Conservation (phyloP, 257 asterid genomes). For the Plantago elongata region DNA sequence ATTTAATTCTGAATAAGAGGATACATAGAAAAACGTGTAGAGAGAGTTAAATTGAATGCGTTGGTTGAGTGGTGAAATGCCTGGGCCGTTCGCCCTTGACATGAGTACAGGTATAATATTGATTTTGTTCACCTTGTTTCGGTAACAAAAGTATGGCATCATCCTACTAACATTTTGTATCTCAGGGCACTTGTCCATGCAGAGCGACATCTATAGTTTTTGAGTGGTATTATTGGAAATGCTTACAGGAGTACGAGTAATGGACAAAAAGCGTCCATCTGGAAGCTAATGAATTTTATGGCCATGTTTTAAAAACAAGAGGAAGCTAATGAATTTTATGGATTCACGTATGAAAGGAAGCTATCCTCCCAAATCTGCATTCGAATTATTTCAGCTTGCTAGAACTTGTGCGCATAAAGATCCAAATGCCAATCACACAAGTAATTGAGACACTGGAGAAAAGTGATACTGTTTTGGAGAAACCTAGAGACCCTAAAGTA, state of each 20-base stretch:
- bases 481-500: too few relatives aligned
- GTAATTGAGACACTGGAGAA: too few relatives aligned
- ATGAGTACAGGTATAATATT: background rate
- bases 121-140: background rate
- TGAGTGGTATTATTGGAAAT: slow-evolving; percentile 5
- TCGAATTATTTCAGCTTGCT: too few relatives aligned
- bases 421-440: too few relatives aligned
- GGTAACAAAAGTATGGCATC: background rate
- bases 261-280: background rate
- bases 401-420: too few relatives aligned
- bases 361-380: too few relatives aligned
- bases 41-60: too few relatives aligned
- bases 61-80: too few relatives aligned
- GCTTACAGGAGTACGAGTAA: slow-evolving; percentile 1
- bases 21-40: too few relatives aligned
- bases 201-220: slow-evolving; percentile 6
- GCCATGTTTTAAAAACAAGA: background rate
- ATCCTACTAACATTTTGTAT: background rate
- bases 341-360: slow-evolving; percentile 2
- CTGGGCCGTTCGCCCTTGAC: too few relatives aligned
- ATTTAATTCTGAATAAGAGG: too few relatives aligned
- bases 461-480: too few relatives aligned
- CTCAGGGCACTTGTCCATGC: background rate
- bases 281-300: slow-evolving; percentile 6
- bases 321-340: slow-evolving; percentile 4